Percentiles rank a stretch among this genome's conserved stretches.
Conservation (phyloP, 1,139 yeast species). For the Sugiyamaella xylanicola region DNA sequence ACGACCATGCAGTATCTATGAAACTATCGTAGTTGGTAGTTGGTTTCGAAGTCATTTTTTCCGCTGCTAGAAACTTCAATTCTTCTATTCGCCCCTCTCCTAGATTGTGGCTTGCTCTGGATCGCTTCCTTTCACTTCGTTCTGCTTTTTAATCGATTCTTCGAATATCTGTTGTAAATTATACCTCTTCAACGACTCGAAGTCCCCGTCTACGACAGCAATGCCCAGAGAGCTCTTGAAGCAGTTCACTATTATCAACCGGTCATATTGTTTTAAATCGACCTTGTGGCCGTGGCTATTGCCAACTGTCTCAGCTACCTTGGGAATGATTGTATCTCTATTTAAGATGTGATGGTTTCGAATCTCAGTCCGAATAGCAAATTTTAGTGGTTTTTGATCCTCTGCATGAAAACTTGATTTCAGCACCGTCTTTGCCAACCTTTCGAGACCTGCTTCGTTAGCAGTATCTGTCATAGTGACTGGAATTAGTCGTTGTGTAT, state of each 20-base stretch:
- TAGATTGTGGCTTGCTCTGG: constrained; percentile 87
- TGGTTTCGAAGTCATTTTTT: no score
- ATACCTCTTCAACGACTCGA: constrained; percentile 56
- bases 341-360: constrained; percentile 76
- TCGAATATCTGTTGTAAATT: constrained; percentile 66
- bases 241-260: constrained; percentile 80
- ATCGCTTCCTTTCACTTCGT: constrained; percentile 48
- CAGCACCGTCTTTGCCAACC: constrained; percentile 59
- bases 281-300: constrained; percentile 71
- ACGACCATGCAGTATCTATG: no score
- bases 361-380: constrained; percentile 79
- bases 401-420: constrained; percentile 67
- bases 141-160: constrained; percentile 18
- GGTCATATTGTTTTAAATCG: constrained; percentile 78
- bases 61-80: no score
- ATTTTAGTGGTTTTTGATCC: constrained; percentile 53
- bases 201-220: constrained; percentile 59
- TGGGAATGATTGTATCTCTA: constrained; percentile 67
- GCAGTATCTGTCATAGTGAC: constrained; percentile 76
- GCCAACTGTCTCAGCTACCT: constrained; percentile 74
- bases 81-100: no score
- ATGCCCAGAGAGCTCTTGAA: constrained; percentile 53
- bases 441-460: constrained; percentile 62
- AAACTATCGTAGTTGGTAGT: no score
- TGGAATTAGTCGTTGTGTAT: constrained; percentile 77